These are phyloP conservation scores for Fraxinus sp. DNA, from an alignment of 305 asterid species.

Conservation along the genomic window DNA sequence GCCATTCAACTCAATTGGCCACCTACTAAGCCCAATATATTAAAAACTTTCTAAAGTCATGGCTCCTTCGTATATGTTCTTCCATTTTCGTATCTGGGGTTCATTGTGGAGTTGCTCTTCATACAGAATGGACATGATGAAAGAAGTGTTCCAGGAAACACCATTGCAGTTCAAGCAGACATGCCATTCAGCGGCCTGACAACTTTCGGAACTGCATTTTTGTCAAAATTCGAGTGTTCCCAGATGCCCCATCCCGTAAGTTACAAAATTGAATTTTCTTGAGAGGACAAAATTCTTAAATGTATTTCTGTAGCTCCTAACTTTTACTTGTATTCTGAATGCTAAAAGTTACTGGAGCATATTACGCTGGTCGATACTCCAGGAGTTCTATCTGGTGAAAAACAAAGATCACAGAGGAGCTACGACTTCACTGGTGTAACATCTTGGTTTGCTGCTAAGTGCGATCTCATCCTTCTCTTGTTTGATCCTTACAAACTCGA, in stretches of 20 bases:
- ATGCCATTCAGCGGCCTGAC: slow-evolving; percentile 95
- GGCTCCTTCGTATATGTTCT: neutral
- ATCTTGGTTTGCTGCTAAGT: slow-evolving; percentile 92
- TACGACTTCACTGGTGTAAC: slow-evolving; percentile 92
- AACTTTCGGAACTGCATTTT: slow-evolving; percentile 83
- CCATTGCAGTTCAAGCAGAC: slow-evolving; percentile 94
- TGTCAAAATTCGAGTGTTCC: slow-evolving; percentile 92
- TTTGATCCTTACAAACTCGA: slow-evolving; percentile 97
- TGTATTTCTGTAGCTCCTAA: neutral
- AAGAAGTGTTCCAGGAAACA: slow-evolving; percentile 93
- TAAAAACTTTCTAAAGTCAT: neutral
- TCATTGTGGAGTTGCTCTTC: slow-evolving; percentile 17
- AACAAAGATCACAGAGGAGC: slow-evolving; percentile 91
- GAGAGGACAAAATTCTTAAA: neutral
- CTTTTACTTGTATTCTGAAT: slow-evolving; percentile 21
- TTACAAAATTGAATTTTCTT: slow-evolving; percentile 18
- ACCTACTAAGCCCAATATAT: neutral
- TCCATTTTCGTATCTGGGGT: neutral
- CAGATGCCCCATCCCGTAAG: slow-evolving; percentile 98
- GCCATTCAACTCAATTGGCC: neutral
- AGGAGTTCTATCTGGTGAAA: slow-evolving; percentile 91
- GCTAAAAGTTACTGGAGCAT: slow-evolving; percentile 77
- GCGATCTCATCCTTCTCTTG: slow-evolving; percentile 81
- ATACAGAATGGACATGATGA: slow-evolving; percentile 92
- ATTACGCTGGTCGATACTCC: slow-evolving; percentile 89